A percentile compares a stretch with the other conserved stretches of the same genome.
These are phyloP conservation scores for Casaregolazyma suthepensis DNA, from an alignment of 1,139 yeast genomes.

Conservation along the genomic window DNA sequence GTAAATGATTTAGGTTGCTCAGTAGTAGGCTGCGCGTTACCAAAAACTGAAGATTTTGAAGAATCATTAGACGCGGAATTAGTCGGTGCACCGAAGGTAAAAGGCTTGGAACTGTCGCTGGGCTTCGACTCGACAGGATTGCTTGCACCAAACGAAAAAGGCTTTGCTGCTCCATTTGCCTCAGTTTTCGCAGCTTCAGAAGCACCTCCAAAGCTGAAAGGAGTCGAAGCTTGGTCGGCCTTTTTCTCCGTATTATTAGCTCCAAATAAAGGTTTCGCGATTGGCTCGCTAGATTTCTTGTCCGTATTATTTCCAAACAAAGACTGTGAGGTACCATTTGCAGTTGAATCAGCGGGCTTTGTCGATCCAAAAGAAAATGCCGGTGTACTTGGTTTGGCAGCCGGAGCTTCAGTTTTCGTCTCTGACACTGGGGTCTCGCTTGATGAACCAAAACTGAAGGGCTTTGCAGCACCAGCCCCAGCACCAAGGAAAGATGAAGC, in stretches of 20 bases:
- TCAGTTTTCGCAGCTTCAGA: not conserved
- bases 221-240: not conserved
- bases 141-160: not conserved
- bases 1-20: not conserved
- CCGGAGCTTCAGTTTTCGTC: conserved; percentile 4
- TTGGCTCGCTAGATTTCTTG: not conserved
- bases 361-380: conserved; percentile 9
- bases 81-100: conserved; percentile 5
- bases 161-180: not conserved
- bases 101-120: not conserved
- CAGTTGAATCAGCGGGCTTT: conserved; percentile 5
- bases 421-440: not conserved
- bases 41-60: not conserved
- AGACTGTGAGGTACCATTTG: not conserved
- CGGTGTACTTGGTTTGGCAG: conserved; percentile 1
- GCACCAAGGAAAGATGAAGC: conserved; percentile 7
- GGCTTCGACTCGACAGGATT: not conserved
- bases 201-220: not conserved
- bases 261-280: not conserved
- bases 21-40: not conserved
- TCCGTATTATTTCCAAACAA: conserved; percentile 2
- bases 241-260: not conserved
- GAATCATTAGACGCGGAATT: not conserved
- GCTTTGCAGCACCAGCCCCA: conserved; percentile 3
- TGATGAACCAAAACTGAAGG: conserved; percentile 6